Base-by-base conservation (phyloP, 257 asterid genomes). In the Linaria vulgaris region DNA sequence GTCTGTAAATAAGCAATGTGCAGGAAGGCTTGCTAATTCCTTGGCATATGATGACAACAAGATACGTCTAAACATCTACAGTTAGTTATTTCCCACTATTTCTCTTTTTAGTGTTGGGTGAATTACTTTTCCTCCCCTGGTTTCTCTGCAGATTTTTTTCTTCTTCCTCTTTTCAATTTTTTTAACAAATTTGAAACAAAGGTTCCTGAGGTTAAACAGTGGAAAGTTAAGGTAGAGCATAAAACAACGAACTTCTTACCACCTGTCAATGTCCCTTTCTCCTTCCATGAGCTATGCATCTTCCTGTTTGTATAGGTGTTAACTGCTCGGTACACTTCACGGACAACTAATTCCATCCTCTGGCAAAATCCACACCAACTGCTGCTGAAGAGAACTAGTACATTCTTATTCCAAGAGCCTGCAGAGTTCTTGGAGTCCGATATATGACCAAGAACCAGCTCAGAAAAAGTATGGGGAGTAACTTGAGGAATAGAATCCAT, bases 351-450 rank as follows among this genome's bases (percentile, higher is more conserved):
- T 81, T 92, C 97, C 95, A 84, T 85, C 81, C 96, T 83, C 78
- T 83, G 96, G 79, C 99, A 92, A 83, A 92, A 89, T 23, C 96
- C 96, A 80, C 99, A 92, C 97, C 97, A 92, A 78, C 69, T 77
- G 58, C 77, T 85, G 80, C 86, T 87, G 56, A 92, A 89, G 70
- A 92, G 94, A 73, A 92, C 94, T 74, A 92, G 69, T 49, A 82
- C 83, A 69, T 87, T 80, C 68, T 76, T 78, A 74, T 78, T 78
- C 82, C 81, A 73, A 45, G 88, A 69, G 64, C 68, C 72, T 54
- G 72, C 74, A 25, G 69, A 61, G 65, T 70, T 72, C 71, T 66
- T 72, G 47, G 76, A 69, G 69, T 80, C 83, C 57, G 90, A 83
- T 25, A 71, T 74, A 68, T 77, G 83, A 45, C 86, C 86, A 25